phyloP scores from a whole-genome alignment of 805 yeast genomes.

The Metschnikowia reukaufii region DNA sequence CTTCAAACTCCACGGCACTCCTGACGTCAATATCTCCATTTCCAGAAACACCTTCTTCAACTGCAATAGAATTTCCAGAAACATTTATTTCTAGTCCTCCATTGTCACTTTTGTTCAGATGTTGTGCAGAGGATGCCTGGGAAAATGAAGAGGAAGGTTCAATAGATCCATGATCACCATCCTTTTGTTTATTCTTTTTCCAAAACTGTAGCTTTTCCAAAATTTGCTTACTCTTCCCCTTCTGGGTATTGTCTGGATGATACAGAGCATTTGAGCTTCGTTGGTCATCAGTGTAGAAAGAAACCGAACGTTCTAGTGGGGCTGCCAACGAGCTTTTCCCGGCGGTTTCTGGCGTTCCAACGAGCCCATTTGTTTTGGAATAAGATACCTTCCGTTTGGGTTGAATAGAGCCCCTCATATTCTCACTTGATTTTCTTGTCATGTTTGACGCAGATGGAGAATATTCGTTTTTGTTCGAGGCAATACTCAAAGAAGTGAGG shows the following conservation, averaged over 20 bases:
- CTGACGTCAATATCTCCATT: neutral
- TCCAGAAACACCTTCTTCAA: neutral
- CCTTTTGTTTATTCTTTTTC: conserved; percentile 26
- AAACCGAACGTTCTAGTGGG: conserved; percentile 21
- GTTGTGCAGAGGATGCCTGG: neutral
- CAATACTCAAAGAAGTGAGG: conserved; percentile 36
- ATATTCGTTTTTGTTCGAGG: conserved; percentile 24
- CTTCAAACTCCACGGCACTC: neutral
- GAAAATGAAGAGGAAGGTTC: conserved; percentile 5
- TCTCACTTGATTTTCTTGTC: conserved; percentile 10
- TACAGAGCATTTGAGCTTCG: conserved; percentile 4
- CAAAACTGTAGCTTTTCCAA: conserved; percentile 40
- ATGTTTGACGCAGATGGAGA: conserved; percentile 9
- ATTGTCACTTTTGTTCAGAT: conserved; percentile 5
- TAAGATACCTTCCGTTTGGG: conserved; percentile 1
- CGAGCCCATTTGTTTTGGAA: neutral
- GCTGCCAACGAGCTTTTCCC: conserved; percentile 5
- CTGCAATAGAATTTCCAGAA: neutral
- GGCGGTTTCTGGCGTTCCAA: neutral
- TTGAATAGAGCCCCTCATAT: neutral
- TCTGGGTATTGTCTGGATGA: conserved; percentile 13
- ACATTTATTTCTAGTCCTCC: conserved; percentile 8
- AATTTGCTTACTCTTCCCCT: conserved; percentile 25
- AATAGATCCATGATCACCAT: neutral
- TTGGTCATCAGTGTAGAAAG: conserved; percentile 25